Evolutionary conservation across 2,329 filamentous ascomycete genomes (phyloP).

Genomic region (Cordyceps farinosa): DNA sequence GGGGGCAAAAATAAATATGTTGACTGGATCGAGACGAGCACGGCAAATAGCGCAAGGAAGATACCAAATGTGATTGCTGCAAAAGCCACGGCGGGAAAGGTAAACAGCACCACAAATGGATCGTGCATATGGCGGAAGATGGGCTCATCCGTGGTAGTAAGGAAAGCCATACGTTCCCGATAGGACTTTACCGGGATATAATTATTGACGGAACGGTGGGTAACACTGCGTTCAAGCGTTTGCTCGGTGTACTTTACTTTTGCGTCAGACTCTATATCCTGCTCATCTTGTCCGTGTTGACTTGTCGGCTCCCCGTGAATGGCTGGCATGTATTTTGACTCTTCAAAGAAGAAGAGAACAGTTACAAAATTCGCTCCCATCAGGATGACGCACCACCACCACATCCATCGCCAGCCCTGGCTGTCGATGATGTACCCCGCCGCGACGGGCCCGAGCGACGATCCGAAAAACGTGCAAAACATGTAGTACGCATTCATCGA

Average conservation of each 20-base stretch:
- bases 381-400: slow-evolving; percentile 20
- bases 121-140: not conserved
- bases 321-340: not conserved
- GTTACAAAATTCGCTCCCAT: not conserved
- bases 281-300: too few species aligned
- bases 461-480: too few species aligned
- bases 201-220: too few species aligned
- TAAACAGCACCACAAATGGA: not conserved
- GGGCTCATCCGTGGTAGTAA: not conserved
- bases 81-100: not conserved
- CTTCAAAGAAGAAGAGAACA: slow-evolving; percentile 1
- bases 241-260: too few species aligned
- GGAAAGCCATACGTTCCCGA: not conserved
- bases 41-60: not conserved
- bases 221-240: too few species aligned
- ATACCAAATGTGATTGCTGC: not conserved
- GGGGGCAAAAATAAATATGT: slow-evolving; percentile 22
- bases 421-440: slow-evolving; percentile 23
- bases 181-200: not conserved
- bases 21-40: not conserved
- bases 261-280: too few species aligned
- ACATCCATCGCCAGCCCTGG: slow-evolving; percentile 30
- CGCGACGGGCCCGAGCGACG: slow-evolving; percentile 19
- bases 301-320: too few species aligned
- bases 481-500: too few species aligned